These are phyloP conservation scores for Harringtonia lauricola DNA, from an alignment of 2,329 filamentous ascomycete genomes.

Conservation along the genomic window DNA sequence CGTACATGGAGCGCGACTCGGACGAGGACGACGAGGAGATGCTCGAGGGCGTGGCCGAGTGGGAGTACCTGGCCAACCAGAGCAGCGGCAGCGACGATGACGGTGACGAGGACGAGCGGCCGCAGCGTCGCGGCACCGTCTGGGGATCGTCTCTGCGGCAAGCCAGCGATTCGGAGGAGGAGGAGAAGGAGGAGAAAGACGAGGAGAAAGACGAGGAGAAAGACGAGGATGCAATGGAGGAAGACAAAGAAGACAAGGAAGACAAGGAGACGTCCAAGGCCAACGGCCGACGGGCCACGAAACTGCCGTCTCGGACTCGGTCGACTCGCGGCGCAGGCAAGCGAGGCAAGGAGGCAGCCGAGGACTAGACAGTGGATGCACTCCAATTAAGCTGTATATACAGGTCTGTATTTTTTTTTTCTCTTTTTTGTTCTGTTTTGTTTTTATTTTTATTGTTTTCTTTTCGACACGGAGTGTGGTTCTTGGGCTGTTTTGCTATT, in stretches of 20 bases:
- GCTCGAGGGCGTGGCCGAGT: constrained; percentile 48
- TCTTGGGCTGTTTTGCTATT: too few relatives aligned
- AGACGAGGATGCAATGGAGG: neutral
- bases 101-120: neutral
- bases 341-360: too few relatives aligned
- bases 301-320: constrained; percentile 2
- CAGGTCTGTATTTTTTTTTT: too few relatives aligned
- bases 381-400: too few relatives aligned
- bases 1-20: constrained; percentile 46
- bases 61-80: constrained; percentile 45
- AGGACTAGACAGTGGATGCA: too few relatives aligned
- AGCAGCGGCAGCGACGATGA: constrained; percentile 21
- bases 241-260: neutral
- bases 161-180: constrained; percentile 5
- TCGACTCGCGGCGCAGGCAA: neutral
- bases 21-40: constrained; percentile 50
- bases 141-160: constrained; percentile 9
- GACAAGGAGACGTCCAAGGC: neutral
- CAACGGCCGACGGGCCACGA: neutral
- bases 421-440: too few relatives aligned
- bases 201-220: neutral
- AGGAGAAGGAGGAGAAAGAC: neutral
- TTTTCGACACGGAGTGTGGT: too few relatives aligned
- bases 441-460: too few relatives aligned
- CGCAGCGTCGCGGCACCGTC: neutral